Percentiles rank a stretch among this genome's conserved stretches.
phyloP scores from a whole-genome alignment of 495 filamentous ascomycete species.

The Beverwykella pulmonaria region DNA sequence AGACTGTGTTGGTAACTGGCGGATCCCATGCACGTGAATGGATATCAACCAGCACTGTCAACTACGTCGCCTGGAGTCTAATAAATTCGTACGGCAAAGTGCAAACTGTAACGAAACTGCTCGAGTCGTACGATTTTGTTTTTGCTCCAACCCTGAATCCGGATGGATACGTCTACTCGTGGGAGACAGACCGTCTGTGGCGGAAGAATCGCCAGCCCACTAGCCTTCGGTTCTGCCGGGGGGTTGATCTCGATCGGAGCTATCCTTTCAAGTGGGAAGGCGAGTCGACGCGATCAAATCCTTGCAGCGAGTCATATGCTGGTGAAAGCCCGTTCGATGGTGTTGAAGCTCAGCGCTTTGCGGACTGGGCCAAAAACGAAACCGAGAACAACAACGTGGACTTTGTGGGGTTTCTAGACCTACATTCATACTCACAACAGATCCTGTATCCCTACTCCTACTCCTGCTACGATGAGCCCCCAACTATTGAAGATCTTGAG shows the following conservation, averaged over 20 bases:
- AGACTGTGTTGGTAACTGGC: conserved; percentile 81
- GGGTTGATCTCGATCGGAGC: conserved; percentile 84
- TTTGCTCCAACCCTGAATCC: conserved; percentile 89
- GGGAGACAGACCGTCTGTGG: conserved; percentile 91
- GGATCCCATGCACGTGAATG: conserved; percentile 92
- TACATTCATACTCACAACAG: conserved; percentile 96
- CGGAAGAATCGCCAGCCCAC: conserved; percentile 92
- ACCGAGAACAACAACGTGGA: conserved; percentile 68
- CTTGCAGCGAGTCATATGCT: conserved; percentile 89
- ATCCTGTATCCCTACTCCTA: conserved; percentile 91
- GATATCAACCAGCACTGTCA: conserved; percentile 93
- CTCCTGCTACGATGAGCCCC: conserved; percentile 74
- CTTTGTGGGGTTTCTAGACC: conserved; percentile 82
- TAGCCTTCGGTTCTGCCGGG: conserved; percentile 77
- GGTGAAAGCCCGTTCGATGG: conserved; percentile 84
- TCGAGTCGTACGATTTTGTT: conserved; percentile 83
- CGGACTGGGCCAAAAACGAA: conserved; percentile 84
- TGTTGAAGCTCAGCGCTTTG: conserved; percentile 72
- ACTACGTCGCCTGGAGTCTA: conserved; percentile 84
- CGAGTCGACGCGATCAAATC: conserved; percentile 66
- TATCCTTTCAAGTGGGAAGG: conserved; percentile 83
- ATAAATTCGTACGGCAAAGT: conserved; percentile 77
- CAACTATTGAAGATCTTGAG: conserved; percentile 85
- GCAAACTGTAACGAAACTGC: conserved; percentile 67
- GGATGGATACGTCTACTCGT: conserved; percentile 92